Conservation (phyloP, 495 filamentous ascomycete genomes). For the Trichoderma asperelloides region DNA sequence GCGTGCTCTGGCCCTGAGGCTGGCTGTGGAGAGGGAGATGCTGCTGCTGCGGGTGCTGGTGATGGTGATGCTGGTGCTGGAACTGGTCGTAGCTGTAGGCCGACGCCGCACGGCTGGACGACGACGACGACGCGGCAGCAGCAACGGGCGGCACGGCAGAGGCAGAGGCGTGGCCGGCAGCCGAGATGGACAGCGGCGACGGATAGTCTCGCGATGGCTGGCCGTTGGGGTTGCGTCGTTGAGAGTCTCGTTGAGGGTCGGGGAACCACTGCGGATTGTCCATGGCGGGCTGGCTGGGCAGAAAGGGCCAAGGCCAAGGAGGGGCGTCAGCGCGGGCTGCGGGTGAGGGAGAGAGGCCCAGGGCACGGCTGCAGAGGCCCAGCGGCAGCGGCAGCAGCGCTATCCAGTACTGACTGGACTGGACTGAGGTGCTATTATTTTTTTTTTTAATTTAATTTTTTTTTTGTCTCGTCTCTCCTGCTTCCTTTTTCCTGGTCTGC, state of each 20-base stretch:
- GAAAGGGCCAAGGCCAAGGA: neutral
- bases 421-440: too few species aligned
- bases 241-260: neutral
- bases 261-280: constrained; percentile 1
- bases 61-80: constrained; percentile 10
- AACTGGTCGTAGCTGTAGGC: neutral
- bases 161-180: neutral
- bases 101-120: neutral
- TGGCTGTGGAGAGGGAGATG: constrained; percentile 14
- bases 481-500: too few species aligned
- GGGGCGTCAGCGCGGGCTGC: neutral
- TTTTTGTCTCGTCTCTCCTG: too few species aligned
- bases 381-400: too few species aligned
- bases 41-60: constrained; percentile 24
- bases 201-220: constrained; percentile 9
- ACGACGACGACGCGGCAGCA: neutral
- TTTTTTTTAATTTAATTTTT: too few species aligned
- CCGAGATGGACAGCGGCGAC: neutral
- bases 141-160: neutral
- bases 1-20: neutral
- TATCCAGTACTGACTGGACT: too few species aligned
- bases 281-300: constrained; percentile 3
- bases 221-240: neutral
- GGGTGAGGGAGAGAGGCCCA: neutral
- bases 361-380: too few species aligned